Evolutionary conservation across 495 filamentous ascomycete genomes (phyloP).

Genomic region (Daldinia concentrica): DNA sequence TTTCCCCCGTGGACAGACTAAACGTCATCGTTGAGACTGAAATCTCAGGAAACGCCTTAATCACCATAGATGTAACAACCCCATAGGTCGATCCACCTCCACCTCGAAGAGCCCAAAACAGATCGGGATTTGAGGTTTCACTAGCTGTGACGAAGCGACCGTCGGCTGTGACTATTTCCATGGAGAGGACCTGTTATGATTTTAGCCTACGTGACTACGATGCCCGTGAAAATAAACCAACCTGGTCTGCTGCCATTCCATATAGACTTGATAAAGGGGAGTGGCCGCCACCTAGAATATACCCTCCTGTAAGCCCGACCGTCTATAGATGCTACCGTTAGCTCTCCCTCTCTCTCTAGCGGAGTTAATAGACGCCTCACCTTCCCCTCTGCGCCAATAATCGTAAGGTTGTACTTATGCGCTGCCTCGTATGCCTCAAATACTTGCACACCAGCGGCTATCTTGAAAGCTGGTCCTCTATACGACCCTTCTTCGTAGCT

Average conservation of each 20-base stretch:
- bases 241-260: conserved; percentile 64
- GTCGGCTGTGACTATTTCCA: conserved; percentile 66
- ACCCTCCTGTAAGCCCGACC: conserved; percentile 64
- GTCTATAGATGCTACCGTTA: conserved; percentile 43
- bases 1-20: conserved; percentile 39
- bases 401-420: conserved; percentile 50
- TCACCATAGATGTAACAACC: conserved; percentile 63
- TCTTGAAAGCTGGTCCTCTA: conserved; percentile 58
- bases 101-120: conserved; percentile 73
- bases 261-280: conserved; percentile 52
- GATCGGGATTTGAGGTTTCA: conserved; percentile 60
- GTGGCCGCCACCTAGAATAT: conserved; percentile 64
- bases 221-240: conserved; percentile 8
- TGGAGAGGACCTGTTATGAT: conserved; percentile 52
- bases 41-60: conserved; percentile 56
- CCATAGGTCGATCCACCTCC: conserved; percentile 69
- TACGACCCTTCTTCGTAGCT: conserved; percentile 53
- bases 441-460: conserved; percentile 59
- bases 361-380: conserved; percentile 20
- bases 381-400: conserved; percentile 61
- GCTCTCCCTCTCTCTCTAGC: background rate
- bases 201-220: background rate
- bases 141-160: conserved; percentile 66
- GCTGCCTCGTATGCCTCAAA: conserved; percentile 58
- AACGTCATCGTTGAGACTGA: conserved; percentile 54